Evolutionary conservation across 1,284 basidiomycete genomes (phyloP), one percentile per base, ranked within the genome.

Genomic region (Cutaneotrichosporon sp.): DNA sequence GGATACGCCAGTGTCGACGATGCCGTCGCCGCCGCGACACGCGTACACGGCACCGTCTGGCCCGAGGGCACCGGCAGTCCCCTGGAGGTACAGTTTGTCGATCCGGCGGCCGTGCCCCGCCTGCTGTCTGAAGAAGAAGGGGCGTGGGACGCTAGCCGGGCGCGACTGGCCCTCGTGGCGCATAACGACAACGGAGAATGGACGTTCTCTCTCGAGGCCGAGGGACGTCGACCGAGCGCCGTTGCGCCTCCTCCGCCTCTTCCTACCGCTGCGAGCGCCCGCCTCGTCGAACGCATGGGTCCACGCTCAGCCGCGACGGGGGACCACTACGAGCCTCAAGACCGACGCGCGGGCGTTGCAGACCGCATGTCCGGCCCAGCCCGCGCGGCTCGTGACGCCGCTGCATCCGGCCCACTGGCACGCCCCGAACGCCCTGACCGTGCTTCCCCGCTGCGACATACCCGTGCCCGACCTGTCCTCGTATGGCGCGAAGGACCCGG

Each of bases 21-120:
- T 10, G 69, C 67, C 5, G 33, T 67, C 4, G 51, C 51, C 13
- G 58, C 56, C 17, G 70, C 67, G 2, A 58, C 59, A 43, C 45
- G 53, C 17, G 54, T 67, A 12, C 64, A 67, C 44, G 59, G 54
- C 21, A 38, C 20, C 7, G 47, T 46, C 35, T 71, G 64, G 63
- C 68, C 70, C 2, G 66, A 66, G 51, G 64, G 62, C 41, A 66
- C 65, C 1, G 65, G 66, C 13, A 59, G 51, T 2, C 40, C 49
- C n/a, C 54, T 76, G n/a, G 53, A 62, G 3, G 64, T 74, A 14
- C 62, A 70, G 36, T 76, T 75, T 45, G 55, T 76, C 21, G 66
- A 68, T 13, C 60, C 69, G 4, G 62, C 60, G 3, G 33, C 51
- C 20, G 66, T 73, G 2, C 18, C 44, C 1, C 46, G 40, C 5